phyloP scores from a whole-genome alignment of 768 basidiomycete genomes.

The Auricularia auricula-judae region DNA sequence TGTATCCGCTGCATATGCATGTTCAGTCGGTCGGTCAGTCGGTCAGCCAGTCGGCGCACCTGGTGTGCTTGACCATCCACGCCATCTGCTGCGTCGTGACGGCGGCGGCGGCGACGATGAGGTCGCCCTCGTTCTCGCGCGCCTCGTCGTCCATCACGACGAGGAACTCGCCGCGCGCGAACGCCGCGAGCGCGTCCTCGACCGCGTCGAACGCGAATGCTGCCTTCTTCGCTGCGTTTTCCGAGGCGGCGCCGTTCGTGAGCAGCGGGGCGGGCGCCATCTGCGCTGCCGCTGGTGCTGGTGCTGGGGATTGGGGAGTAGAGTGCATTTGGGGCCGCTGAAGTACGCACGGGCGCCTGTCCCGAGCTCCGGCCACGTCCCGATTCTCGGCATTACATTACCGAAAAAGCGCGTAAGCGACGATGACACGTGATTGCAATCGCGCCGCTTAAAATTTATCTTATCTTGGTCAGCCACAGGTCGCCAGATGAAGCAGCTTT shows the following conservation, averaged over 20 bases:
- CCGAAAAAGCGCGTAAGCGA: too few species aligned
- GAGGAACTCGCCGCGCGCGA: constrained; percentile 75
- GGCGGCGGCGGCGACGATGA: constrained; percentile 76
- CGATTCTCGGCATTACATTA: too few species aligned
- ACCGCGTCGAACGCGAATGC: constrained; percentile 57
- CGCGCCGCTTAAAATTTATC: too few species aligned
- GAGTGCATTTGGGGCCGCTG: too few species aligned
- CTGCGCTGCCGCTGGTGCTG: not conserved
- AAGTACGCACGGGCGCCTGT: too few species aligned
- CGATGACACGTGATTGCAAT: too few species aligned
- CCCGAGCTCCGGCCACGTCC: too few species aligned
- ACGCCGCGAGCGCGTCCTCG: constrained; percentile 67
- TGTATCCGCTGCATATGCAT: constrained; percentile 60
- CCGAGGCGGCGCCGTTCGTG: not conserved
- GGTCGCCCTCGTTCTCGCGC: constrained; percentile 94
- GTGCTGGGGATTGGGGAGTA: too few species aligned
- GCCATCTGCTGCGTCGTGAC: constrained; percentile 97
- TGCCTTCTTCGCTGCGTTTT: not conserved
- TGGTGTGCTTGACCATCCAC: constrained; percentile 95
- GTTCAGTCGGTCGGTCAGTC: not conserved
- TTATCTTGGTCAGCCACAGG: too few species aligned
- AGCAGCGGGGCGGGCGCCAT: not conserved
- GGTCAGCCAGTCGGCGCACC: constrained; percentile 38
- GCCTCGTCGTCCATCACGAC: constrained; percentile 97
- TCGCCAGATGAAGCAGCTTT: too few species aligned